These are phyloP conservation scores for Lepidopterella palustris DNA, from an alignment of 495 filamentous ascomycete species.

Conservation along the genomic window DNA sequence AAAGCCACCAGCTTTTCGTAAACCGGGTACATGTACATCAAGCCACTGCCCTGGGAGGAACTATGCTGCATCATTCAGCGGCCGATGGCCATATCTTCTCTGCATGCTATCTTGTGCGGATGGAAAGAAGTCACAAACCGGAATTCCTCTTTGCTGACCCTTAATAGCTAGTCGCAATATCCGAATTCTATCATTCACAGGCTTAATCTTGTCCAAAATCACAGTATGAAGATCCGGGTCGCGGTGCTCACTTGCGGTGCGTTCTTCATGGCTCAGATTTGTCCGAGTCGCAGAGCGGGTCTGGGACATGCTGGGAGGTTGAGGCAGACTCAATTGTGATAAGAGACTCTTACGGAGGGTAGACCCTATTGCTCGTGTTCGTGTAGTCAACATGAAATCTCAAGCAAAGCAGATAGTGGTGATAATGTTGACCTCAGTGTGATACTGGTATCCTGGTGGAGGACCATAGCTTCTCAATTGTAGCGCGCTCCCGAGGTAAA, in stretches of 20 bases:
- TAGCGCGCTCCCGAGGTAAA: too few species aligned
- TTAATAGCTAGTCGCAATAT: constrained; percentile 15
- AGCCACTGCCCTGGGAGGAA: constrained; percentile 90
- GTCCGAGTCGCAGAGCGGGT: constrained; percentile 5
- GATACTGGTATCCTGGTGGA: too few species aligned
- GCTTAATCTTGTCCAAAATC: constrained; percentile 11
- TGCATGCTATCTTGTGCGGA: background rate
- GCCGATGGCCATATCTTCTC: constrained; percentile 3
- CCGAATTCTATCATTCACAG: constrained; percentile 43
- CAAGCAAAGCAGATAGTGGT: too few species aligned
- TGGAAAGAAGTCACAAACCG: constrained; percentile 17
- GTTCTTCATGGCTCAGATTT: constrained; percentile 46
- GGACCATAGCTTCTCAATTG: too few species aligned
- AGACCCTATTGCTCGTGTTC: too few species aligned
- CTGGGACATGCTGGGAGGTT: constrained; percentile 4
- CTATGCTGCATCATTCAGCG: constrained; percentile 33
- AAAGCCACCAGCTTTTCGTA: constrained; percentile 70
- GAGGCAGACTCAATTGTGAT: background rate
- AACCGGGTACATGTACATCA: constrained; percentile 65
- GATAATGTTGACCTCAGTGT: too few species aligned
- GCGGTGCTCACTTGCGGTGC: constrained; percentile 67
- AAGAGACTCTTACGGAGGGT: background rate
- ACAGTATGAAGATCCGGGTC: constrained; percentile 39
- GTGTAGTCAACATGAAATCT: background rate
- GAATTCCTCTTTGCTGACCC: constrained; percentile 17